Percentiles rank a stretch among this genome's conserved stretches.
Evolutionary conservation across 805 yeast genomes (phyloP).

Genomic region (Tetrapisispora pingtungensis): DNA sequence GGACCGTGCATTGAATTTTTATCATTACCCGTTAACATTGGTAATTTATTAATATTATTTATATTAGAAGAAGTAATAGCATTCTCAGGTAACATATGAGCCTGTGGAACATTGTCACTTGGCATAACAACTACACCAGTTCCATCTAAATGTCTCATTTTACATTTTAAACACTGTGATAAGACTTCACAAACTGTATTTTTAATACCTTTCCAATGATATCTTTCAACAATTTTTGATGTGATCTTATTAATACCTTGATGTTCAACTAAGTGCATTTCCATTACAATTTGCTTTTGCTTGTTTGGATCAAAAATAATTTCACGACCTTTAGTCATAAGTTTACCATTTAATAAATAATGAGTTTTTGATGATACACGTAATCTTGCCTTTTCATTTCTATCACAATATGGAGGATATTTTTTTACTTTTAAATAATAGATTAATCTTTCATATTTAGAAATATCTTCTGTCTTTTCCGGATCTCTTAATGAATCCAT

Average conservation of each 20-base stretch:
- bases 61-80: not conserved
- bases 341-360: conserved; percentile 55
- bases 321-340: conserved; percentile 68
- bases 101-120: conserved; percentile 15
- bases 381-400: conserved; percentile 81
- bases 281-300: conserved; percentile 66
- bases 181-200: conserved; percentile 76
- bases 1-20: not conserved
- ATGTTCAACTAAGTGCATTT: conserved; percentile 60
- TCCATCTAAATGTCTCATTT: conserved; percentile 35
- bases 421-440: conserved; percentile 72
- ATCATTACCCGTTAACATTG: not conserved
- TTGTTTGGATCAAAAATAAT: conserved; percentile 70
- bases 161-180: conserved; percentile 64
- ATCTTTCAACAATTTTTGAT: conserved; percentile 60
- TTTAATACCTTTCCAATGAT: conserved; percentile 88
- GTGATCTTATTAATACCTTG: conserved; percentile 88
- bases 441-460: conserved; percentile 65
- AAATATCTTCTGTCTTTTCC: conserved; percentile 20
- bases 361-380: conserved; percentile 69
- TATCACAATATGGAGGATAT: conserved; percentile 74
- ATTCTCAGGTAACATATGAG: conserved; percentile 20
- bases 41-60: not conserved
- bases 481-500: conserved; percentile 24
- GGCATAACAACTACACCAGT: conserved; percentile 23